Base-by-base conservation (phyloP, 2,329 filamentous ascomycete species). In the Apiospora rasikravindrae region DNA sequence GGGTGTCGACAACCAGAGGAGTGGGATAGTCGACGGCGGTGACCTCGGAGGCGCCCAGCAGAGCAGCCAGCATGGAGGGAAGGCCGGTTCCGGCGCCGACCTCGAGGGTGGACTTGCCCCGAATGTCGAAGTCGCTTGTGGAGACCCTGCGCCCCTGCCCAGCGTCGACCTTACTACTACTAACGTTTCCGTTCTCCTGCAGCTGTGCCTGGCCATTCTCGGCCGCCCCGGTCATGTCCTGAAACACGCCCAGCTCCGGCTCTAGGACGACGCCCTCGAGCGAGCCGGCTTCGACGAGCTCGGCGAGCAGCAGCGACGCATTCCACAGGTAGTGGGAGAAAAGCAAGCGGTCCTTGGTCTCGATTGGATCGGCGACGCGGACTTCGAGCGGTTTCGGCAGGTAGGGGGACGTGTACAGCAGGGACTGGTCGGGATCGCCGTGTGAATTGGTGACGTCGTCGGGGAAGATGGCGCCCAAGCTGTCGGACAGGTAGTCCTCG, bases 301-400 rank as follows among this genome's bases (percentile, higher is more conserved):
- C 88, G 11, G 87, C 88, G 1, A 89, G 82, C 74, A 88, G 80
- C 67, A 91, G 80, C 24, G 84, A 86, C 8, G 91, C 86, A 81
- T 94, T 94, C 92, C 92, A 94, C 37, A 94, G 82, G 80, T 91
- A 93, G 78, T 94, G 92, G 73, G 90, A 90, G 78, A 93, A 94
- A 64, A 94, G 86, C 26, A 82, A 80, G 69, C 91, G 83, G 76
- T 90, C 88, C 42, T 85, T 81, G 71, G 91, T 88, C 44, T 80
- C 83, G 44, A 83, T 79, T 16, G 82, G 90, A 76, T 88, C 84
- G 29, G 84, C 81, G 24, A 88, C 83, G 11, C 82, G 81, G 76
- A 89, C 82, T 64, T 79, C 75, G 64, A 89, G 77, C 14, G 84
- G 83, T 70, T 78, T 79, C 22, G 84, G 86, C 22, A 89, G 83